Evolutionary conservation across 1,284 basidiomycete genomes (phyloP), one percentile per base, ranked within the genome.

Genomic region (Cryptococcus sp.): DNA sequence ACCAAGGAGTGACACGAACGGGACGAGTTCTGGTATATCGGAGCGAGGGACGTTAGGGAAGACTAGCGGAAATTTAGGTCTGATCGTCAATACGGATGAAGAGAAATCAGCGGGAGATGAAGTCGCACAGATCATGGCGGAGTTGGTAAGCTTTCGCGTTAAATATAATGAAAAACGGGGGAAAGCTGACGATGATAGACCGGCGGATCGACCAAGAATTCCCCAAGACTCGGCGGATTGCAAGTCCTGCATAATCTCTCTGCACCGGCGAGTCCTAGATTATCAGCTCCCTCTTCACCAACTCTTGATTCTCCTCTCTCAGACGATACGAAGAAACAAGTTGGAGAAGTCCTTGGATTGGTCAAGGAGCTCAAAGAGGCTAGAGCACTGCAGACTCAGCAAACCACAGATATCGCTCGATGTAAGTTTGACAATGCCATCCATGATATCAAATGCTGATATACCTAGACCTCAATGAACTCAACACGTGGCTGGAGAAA

Each of bases 401-500:
- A 76, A 50, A 72, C 72, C 7, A 64, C 67, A 7, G 76, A 76
- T 49, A 74, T 77, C 33, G 73, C 69, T 0, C 58, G 68, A 52
- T 74, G 74, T 76, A 51, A 67, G 73, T 66, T 1, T 23, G 41
- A n/a, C 15, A 1, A 32, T 50, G 8, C 43, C 31, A 4, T 8
- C 8, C 31, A 7, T 41, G 10, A 48, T 30, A 4, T 4, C 33
- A 38, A 14, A 6, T 32, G 35, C 38, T 55, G 46, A 52, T 13
- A 47, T 15, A 46, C 47, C 38, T 57, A 76, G 73, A 77, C 55
- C 63, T 77, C 5, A 64, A 63, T 48, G 86, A 76, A 45, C 65
- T 78, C 11, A 77, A 77, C 60, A 37, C 54, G 4, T 92, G 89
- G 89, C 80, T 92, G 34, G 88, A 90, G 63, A 79, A 84, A 3